A percentile compares a stretch with the other conserved stretches of the same genome.
These are phyloP conservation scores for Phalaenopsis aphrodite DNA, from an alignment of 106 monocot species.

Conservation along the genomic window DNA sequence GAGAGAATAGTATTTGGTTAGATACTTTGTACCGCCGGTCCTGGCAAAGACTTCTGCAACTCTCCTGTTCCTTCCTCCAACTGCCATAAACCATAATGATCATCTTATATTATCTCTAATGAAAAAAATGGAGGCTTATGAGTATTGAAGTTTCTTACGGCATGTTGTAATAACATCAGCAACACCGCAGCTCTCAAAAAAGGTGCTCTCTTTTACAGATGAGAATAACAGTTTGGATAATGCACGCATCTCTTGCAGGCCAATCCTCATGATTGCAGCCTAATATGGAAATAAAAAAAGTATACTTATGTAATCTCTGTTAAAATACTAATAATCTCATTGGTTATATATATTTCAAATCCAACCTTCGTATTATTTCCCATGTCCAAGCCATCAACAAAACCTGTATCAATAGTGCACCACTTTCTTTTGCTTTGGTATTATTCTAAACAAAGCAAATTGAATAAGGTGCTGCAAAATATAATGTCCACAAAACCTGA, in stretches of 20 bases:
- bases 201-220: constrained; percentile 81
- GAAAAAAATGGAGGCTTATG: background rate
- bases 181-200: constrained; percentile 94
- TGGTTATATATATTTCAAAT: constrained; percentile 8
- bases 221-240: constrained; percentile 80
- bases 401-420: constrained; percentile 36
- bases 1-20: background rate
- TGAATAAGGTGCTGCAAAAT: background rate
- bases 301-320: background rate
- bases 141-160: constrained; percentile 32
- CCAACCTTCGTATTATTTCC: constrained; percentile 95
- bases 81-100: constrained; percentile 22
- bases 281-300: constrained; percentile 17
- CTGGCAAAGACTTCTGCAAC: constrained; percentile 88
- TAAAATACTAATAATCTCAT: background rate
- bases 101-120: background rate
- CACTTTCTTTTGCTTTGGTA: background rate
- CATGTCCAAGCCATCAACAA: constrained; percentile 92
- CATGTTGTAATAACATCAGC: constrained; percentile 89
- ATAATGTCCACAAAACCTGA: constrained; percentile 43
- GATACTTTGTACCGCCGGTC: constrained; percentile 63
- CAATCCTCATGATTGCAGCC: constrained; percentile 97
- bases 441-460: background rate
- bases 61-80: constrained; percentile 85
- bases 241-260: constrained; percentile 75